Conservation (phyloP, 495 filamentous ascomycete species). For the Lindgomyces ingoldianus region DNA sequence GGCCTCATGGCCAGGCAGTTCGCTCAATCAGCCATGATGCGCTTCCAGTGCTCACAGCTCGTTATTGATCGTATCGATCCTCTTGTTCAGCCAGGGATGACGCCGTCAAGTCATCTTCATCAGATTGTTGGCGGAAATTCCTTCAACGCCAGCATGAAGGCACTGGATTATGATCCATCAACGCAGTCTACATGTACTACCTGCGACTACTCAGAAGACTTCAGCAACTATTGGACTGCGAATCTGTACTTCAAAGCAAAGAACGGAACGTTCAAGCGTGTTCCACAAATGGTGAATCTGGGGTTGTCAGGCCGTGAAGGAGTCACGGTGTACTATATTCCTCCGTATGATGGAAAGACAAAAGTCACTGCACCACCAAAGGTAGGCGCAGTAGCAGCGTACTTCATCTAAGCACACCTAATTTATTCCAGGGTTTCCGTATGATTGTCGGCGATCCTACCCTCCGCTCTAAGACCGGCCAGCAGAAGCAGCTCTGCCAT, state of each 20-base stretch:
- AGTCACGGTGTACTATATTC: slow-evolving; percentile 34
- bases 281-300: slow-evolving; percentile 32
- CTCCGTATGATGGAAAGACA: slow-evolving; percentile 34
- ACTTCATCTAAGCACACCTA: not conserved
- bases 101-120: slow-evolving; percentile 25
- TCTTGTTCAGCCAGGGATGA: slow-evolving; percentile 23
- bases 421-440: slow-evolving; percentile 29
- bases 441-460: slow-evolving; percentile 28
- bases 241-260: slow-evolving; percentile 34
- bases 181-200: slow-evolving; percentile 24
- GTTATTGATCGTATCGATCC: slow-evolving; percentile 32
- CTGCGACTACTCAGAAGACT: slow-evolving; percentile 30
- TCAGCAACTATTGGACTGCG: slow-evolving; percentile 35
- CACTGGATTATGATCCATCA: slow-evolving; percentile 21
- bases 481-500: slow-evolving; percentile 47
- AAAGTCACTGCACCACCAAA: slow-evolving; percentile 31
- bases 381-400: slow-evolving; percentile 5
- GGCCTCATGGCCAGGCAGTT: slow-evolving; percentile 29
- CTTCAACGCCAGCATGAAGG: slow-evolving; percentile 31
- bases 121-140: slow-evolving; percentile 31
- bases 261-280: slow-evolving; percentile 34
- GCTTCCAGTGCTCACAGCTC: slow-evolving; percentile 33
- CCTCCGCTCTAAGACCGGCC: slow-evolving; percentile 14
- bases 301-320: slow-evolving; percentile 24
- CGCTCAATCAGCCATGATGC: slow-evolving; percentile 34